phyloP scores from a whole-genome alignment of 1,284 basidiomycete genomes.

The Apiotrichum gracile region DNA sequence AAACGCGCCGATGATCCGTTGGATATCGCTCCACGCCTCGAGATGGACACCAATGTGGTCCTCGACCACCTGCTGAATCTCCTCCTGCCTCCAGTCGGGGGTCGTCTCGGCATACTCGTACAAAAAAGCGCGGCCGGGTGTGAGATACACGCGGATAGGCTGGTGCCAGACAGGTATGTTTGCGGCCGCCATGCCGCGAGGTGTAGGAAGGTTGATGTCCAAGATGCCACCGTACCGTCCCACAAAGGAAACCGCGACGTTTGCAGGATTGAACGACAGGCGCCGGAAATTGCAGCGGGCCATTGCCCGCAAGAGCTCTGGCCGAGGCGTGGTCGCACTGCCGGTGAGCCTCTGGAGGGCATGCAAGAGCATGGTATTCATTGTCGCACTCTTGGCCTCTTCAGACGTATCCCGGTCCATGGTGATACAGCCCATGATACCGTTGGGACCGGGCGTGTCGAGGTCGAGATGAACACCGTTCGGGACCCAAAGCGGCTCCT shows the following conservation, averaged over 20 bases:
- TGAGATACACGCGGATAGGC: neutral
- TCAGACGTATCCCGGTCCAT: neutral
- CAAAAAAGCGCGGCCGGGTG: neutral
- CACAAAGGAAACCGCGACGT: neutral
- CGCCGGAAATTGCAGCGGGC: neutral
- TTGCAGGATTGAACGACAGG: neutral
- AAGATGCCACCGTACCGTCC: neutral
- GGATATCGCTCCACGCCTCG: neutral
- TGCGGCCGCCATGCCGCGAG: neutral
- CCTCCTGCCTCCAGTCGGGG: neutral
- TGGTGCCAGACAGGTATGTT: neutral
- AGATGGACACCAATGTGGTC: neutral
- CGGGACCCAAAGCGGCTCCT: neutral
- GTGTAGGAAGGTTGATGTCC: neutral
- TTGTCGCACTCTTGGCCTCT: neutral
- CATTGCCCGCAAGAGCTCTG: neutral
- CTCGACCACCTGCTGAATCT: neutral
- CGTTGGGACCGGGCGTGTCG: too few species aligned
- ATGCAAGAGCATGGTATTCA: neutral
- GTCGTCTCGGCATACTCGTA: neutral
- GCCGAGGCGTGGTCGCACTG: neutral
- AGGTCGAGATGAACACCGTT: neutral
- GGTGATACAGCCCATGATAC: neutral
- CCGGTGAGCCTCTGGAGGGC: neutral
- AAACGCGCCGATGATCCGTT: neutral